phyloP scores from a whole-genome alignment of 306 rosid genomes.

The Hylodesmum podocarpum region DNA sequence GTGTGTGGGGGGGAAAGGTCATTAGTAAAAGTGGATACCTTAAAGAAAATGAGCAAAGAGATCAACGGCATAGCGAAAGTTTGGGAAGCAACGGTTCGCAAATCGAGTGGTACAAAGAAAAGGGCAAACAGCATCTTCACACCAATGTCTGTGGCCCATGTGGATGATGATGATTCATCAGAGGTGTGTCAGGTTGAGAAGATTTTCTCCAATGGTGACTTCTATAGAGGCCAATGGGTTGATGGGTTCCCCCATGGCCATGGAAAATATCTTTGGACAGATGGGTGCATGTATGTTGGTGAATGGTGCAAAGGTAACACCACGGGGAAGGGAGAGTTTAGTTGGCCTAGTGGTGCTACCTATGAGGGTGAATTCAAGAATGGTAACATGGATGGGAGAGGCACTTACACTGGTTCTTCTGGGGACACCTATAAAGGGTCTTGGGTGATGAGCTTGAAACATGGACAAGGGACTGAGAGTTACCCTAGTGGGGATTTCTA shows the following conservation, averaged over 20 bases:
- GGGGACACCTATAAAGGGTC: constrained; percentile 76
- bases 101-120: constrained; percentile 63
- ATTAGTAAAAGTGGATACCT: constrained; percentile 27
- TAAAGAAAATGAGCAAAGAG: constrained; percentile 77
- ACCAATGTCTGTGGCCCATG: constrained; percentile 84
- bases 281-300: constrained; percentile 91
- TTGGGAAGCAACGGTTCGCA: constrained; percentile 68
- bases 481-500: constrained; percentile 81
- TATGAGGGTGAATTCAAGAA: constrained; percentile 82
- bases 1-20: background rate
- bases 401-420: constrained; percentile 67
- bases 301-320: constrained; percentile 75
- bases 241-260: constrained; percentile 65
- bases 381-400: constrained; percentile 79
- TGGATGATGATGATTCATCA: constrained; percentile 66
- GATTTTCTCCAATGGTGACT: constrained; percentile 66
- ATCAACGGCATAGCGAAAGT: constrained; percentile 52
- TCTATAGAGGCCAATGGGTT: constrained; percentile 76
- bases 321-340: constrained; percentile 74
- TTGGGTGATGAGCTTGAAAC: constrained; percentile 81
- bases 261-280: constrained; percentile 83
- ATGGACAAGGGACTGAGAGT: constrained; percentile 70
- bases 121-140: constrained; percentile 59
- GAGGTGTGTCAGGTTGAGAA: constrained; percentile 53
- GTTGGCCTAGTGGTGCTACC: constrained; percentile 95